Evolutionary conservation across 2,329 filamentous ascomycete species (phyloP).

Genomic region (Aaosphaeria arxii): DNA sequence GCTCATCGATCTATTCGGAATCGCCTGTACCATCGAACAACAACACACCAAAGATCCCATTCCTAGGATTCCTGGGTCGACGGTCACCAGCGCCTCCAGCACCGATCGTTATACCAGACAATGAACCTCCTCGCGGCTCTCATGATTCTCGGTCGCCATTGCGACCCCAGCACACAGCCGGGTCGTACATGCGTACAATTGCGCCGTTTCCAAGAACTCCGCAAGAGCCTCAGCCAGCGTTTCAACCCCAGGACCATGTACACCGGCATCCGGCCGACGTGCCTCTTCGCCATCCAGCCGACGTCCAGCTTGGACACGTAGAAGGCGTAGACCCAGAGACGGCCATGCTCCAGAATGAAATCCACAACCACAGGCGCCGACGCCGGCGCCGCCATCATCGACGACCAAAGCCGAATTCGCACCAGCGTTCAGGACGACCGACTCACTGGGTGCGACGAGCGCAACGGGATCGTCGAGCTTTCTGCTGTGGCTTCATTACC

Average conservation of each 20-base stretch:
- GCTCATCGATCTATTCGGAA: conserved; percentile 36
- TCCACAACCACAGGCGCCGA: conserved; percentile 38
- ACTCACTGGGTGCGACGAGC: conserved; percentile 26
- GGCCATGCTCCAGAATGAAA: conserved; percentile 46
- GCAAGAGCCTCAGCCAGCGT: conserved; percentile 11
- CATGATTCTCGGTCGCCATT: conserved; percentile 27
- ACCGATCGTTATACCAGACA: conserved; percentile 14
- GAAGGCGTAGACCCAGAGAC: conserved; percentile 50
- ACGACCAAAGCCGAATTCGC: conserved; percentile 20
- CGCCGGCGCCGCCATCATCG: conserved; percentile 25
- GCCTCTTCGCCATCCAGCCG: conserved; percentile 27
- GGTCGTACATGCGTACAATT: conserved; percentile 32
- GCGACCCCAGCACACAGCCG: conserved; percentile 31
- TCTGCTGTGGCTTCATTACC: conserved; percentile 16
- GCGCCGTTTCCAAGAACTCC: conserved; percentile 17
- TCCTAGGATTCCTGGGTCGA: conserved; percentile 30
- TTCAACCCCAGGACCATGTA: conserved; percentile 7
- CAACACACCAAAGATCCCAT: conserved; percentile 32
- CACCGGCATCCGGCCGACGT: conserved; percentile 32
- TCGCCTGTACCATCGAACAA: conserved; percentile 25
- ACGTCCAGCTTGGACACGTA: conserved; percentile 29
- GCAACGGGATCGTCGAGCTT: conserved; percentile 10
- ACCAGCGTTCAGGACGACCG: conserved; percentile 9
- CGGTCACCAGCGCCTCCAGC: conserved; percentile 19
- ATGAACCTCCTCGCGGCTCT: conserved; percentile 20